phyloP scores from a whole-genome alignment of 2,329 filamentous ascomycete species.

The Cladosporium oxysporum region DNA sequence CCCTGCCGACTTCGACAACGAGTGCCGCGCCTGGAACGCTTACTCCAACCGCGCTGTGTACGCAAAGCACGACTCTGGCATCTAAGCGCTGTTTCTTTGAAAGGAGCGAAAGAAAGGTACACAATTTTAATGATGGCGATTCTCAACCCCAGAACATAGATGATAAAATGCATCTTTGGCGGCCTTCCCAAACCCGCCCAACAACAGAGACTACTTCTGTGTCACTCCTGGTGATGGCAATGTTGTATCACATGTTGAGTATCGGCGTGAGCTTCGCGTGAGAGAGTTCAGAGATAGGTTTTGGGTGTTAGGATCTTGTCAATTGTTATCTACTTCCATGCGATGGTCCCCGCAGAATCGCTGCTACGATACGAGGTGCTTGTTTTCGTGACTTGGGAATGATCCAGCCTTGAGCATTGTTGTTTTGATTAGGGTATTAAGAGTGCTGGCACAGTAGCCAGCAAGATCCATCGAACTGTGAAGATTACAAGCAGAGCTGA shows the following conservation, averaged over 20 bases:
- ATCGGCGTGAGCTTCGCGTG: not conserved
- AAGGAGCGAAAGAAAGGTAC: not conserved
- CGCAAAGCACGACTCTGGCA: slow-evolving; percentile 28
- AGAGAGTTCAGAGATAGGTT: not conserved
- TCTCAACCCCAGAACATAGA: slow-evolving; percentile 7
- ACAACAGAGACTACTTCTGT: not conserved
- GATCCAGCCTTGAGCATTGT: not conserved
- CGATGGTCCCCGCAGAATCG: not conserved
- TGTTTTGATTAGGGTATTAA: not conserved
- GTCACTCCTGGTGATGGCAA: not conserved
- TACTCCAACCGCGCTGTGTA: slow-evolving; percentile 31
- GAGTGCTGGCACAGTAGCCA: not conserved
- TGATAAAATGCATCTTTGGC: not conserved
- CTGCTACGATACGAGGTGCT: not conserved
- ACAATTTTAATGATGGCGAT: slow-evolving; percentile 7
- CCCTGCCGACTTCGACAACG: slow-evolving; percentile 30
- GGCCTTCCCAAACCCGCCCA: not conserved
- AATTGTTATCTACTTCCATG: not conserved
- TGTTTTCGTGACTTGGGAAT: not conserved
- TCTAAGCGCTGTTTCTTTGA: not conserved
- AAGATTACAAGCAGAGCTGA: not conserved
- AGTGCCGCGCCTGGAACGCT: slow-evolving; percentile 36
- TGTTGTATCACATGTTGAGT: not conserved
- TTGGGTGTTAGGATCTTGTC: not conserved
- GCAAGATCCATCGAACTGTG: not conserved